phyloP scores from a whole-genome alignment of 2,329 filamentous ascomycete species.

The Phialophora tarda region DNA sequence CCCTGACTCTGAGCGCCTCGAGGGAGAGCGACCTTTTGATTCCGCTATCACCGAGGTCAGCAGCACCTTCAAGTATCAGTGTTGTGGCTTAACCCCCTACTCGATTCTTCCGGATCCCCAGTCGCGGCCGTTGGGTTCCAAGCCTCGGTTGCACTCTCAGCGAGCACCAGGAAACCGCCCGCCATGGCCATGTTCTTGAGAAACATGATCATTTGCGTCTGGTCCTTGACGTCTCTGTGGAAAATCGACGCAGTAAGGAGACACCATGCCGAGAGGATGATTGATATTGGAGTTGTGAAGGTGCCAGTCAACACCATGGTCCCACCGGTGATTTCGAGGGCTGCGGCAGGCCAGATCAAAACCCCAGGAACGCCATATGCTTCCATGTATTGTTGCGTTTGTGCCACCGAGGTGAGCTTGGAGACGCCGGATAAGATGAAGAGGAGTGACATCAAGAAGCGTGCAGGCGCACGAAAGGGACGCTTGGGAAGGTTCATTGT shows the following conservation, averaged over 20 bases:
- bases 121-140: neutral
- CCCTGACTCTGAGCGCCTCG: neutral
- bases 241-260: constrained; percentile 8
- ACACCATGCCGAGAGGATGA: constrained; percentile 6
- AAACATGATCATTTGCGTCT: constrained; percentile 13
- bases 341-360: constrained; percentile 8
- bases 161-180: constrained; percentile 6
- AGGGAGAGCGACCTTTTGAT: neutral
- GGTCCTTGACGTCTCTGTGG: constrained; percentile 6
- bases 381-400: constrained; percentile 13
- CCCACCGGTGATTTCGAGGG: constrained; percentile 6
- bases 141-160: neutral
- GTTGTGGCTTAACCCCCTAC: neutral
- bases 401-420: constrained; percentile 7
- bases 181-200: constrained; percentile 14
- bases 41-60: neutral
- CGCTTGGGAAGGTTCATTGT: constrained; percentile 1
- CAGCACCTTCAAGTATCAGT: neutral
- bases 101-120: neutral
- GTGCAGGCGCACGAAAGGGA: constrained; percentile 2
- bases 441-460: constrained; percentile 11
- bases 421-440: constrained; percentile 12
- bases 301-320: constrained; percentile 6
- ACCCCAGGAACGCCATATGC: constrained; percentile 6
- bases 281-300: constrained; percentile 1